Conservation (phyloP, 1,284 basidiomycete species). For the Trametes polyzona region DNA sequence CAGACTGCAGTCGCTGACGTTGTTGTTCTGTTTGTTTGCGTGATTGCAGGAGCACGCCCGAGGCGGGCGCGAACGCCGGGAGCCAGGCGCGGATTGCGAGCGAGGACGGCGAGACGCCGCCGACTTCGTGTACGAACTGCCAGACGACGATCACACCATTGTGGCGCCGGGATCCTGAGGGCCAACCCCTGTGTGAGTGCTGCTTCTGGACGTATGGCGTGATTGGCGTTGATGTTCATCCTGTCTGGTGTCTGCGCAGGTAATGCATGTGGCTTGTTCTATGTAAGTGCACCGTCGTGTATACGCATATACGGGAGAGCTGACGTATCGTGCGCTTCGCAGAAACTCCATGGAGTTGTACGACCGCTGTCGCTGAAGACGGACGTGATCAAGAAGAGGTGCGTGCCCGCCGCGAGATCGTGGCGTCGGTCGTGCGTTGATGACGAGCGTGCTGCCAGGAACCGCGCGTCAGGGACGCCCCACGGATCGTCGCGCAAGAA, state of each 20-base stretch:
- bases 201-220: conserved; percentile 15
- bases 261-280: conserved; percentile 91
- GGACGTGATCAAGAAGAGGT: conserved; percentile 98
- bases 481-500: conserved; percentile 66
- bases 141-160: conserved; percentile 95
- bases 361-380: conserved; percentile 94
- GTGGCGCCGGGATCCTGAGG: conserved; percentile 95
- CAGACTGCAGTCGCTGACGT: too few species aligned
- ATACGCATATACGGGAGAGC: not conserved
- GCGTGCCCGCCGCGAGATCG: conserved; percentile 31
- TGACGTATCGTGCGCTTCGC: conserved; percentile 21
- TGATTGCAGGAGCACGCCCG: conserved; percentile 23
- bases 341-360: conserved; percentile 96
- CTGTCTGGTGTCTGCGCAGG: conserved; percentile 39
- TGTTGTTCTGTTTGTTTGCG: not conserved
- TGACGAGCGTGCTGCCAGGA: conserved; percentile 47
- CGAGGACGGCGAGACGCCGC: conserved; percentile 70
- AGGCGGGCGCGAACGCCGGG: conserved; percentile 21
- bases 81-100: conserved; percentile 46
- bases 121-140: conserved; percentile 93
- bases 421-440: not conserved
- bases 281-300: conserved; percentile 56
- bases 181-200: conserved; percentile 85
- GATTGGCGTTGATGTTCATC: conserved; percentile 18
- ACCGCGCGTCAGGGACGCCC: conserved; percentile 76